Evolutionary conservation across 2,329 filamentous ascomycete species (phyloP), one percentile per base, ranked within the genome.

Genomic region (Pleoardoris graminearum): DNA sequence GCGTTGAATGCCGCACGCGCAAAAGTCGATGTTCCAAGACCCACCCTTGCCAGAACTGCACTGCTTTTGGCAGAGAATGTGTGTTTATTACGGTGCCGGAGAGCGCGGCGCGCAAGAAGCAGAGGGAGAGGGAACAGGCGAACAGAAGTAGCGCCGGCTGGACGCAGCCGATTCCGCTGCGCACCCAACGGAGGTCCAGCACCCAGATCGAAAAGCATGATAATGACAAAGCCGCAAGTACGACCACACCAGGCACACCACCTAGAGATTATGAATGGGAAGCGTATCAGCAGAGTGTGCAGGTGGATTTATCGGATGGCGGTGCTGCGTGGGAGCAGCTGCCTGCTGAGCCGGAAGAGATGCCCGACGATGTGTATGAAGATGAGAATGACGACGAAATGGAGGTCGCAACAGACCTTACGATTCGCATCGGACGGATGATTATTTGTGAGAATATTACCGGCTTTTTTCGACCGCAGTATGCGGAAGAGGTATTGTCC

Each of bases 251-350:
- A 4, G 69, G 70, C 35, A 73, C 70, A 2, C 70, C 70, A 4
- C 70, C 70, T 21, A 63, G 70, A 58, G 70, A 73, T 39, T 73
- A 72, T 45, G 70, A 73, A 30, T 73, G 70, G 70, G 70, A 73
- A 48, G 68, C 70, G 17, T 73, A 73, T 43, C 70, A 73, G 56
- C 70, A 73, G 49, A 61, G 71, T 58, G 70, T 73, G 32, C 69
- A 72, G 48, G 63, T 68, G 19, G 69, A 73, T 37, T 22, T 37
- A n/a, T 47, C n/a, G 49, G 65, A 62, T 17, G 69, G 71, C 54
- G 63, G 61, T 17, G 70, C 72, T 57, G 64, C 68, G 7, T 73
- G 70, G 70, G 70, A 72, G 48, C 63, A 62, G 47, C 53, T 73
- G 32, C 70, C 69, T 5, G 68, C 70, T 1, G 69, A 73, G 39